phyloP scores from a whole-genome alignment of 768 basidiomycete species.

The Sistotremastrum niveocremeum region DNA sequence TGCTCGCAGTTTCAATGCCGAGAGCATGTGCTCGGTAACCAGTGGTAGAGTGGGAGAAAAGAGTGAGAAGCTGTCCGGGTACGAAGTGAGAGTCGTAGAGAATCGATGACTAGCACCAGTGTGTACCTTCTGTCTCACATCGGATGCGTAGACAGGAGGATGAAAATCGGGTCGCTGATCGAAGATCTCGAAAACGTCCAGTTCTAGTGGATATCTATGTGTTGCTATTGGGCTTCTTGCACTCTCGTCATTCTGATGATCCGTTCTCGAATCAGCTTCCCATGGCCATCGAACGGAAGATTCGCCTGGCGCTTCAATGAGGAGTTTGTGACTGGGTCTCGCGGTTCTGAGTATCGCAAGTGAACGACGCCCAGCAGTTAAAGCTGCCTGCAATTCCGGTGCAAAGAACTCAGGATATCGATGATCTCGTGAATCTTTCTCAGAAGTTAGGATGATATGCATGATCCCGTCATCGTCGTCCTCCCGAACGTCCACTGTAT shows the following conservation, averaged over 20 bases:
- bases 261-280: background rate
- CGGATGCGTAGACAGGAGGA: slow-evolving; percentile 14
- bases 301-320: background rate
- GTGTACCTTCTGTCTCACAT: slow-evolving; percentile 11
- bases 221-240: slow-evolving; percentile 1
- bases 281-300: slow-evolving; percentile 1
- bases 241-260: background rate
- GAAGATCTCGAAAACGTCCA: slow-evolving; percentile 41
- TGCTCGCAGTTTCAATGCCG: slow-evolving; percentile 48
- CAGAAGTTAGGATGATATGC: no score
- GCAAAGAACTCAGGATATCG: no score
- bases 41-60: slow-evolving; percentile 51
- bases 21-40: slow-evolving; percentile 49
- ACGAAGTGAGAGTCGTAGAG: slow-evolving; percentile 36
- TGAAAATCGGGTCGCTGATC: slow-evolving; percentile 51
- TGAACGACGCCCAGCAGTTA: slow-evolving; percentile 7
- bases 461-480: no score
- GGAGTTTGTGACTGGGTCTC: no score
- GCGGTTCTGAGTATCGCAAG: background rate
- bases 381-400: slow-evolving; percentile 10
- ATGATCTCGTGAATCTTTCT: no score
- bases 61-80: slow-evolving; percentile 46
- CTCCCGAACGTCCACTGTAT: no score
- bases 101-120: slow-evolving; percentile 20
- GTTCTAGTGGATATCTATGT: slow-evolving; percentile 19